Conservation (phyloP, 768 basidiomycete genomes). For the Mycena crocata region DNA sequence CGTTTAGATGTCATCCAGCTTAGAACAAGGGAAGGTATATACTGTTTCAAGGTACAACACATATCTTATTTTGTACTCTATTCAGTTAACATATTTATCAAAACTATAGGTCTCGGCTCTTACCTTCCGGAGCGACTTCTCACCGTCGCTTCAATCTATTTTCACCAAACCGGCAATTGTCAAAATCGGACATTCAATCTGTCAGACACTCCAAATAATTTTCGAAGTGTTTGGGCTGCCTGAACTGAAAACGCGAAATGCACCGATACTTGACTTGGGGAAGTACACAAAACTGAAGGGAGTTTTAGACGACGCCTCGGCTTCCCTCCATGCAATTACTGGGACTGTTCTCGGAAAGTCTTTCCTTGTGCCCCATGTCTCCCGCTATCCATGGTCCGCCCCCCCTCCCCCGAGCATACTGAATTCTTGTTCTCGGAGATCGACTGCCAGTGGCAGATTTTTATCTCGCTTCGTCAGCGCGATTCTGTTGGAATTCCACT, state of each 20-base stretch:
- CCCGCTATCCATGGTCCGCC: no score
- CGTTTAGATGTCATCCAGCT: not conserved
- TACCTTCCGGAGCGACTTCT: not conserved
- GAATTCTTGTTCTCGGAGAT: not conserved
- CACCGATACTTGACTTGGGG: not conserved
- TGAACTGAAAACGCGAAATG: not conserved
- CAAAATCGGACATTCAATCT: slow-evolving; percentile 1
- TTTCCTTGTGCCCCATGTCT: no score
- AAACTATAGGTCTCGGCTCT: not conserved
- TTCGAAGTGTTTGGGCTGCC: not conserved
- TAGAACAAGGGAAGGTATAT: not conserved
- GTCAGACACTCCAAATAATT: not conserved
- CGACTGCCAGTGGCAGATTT: slow-evolving; percentile 8
- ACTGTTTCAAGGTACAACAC: not conserved
- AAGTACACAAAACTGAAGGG: slow-evolving; percentile 12
- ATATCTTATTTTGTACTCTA: not conserved
- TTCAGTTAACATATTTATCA: not conserved
- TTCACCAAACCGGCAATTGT: slow-evolving; percentile 3
- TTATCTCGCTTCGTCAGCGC: not conserved
- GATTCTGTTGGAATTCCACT: not conserved
- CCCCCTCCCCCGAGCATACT: not conserved
- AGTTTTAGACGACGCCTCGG: not conserved
- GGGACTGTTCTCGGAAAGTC: not conserved
- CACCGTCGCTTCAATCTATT: not conserved
- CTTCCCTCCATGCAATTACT: not conserved